Percentiles rank a stretch among this genome's conserved stretches.
Conservation (phyloP, 176 grass and related monocot species). For the Avena sativa region DNA sequence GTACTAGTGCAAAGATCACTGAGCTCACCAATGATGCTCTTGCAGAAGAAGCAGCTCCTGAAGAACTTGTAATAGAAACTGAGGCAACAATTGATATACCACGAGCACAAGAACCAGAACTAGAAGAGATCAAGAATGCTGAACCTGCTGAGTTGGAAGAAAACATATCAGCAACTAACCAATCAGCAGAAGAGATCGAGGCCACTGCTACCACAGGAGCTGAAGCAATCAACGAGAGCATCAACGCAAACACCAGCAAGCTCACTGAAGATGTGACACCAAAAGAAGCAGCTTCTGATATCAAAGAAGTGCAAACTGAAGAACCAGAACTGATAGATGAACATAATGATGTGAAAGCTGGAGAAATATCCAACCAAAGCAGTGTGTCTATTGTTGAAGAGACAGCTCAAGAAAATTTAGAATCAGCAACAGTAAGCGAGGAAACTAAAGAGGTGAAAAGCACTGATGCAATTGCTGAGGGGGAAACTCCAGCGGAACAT, state of each 20-base stretch:
- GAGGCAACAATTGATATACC: slow-evolving; percentile 17
- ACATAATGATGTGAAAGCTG: slow-evolving; percentile 18
- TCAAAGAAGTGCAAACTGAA: slow-evolving; percentile 13
- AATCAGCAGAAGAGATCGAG: slow-evolving; percentile 1
- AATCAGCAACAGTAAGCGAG: slow-evolving; percentile 35
- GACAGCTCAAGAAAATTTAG: slow-evolving; percentile 24
- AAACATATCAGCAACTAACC: neutral
- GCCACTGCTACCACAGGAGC: slow-evolving; percentile 5
- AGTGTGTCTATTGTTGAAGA: neutral
- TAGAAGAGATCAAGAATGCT: slow-evolving; percentile 41
- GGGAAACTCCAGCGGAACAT: slow-evolving; percentile 18
- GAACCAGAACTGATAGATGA: neutral
- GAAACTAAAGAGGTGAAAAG: slow-evolving; percentile 29
- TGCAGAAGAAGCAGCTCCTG: neutral
- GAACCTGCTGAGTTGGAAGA: slow-evolving; percentile 32
- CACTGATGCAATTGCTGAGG: slow-evolving; percentile 18
- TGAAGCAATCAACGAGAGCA: slow-evolving; percentile 36
- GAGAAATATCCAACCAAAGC: slow-evolving; percentile 27
- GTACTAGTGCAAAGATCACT: neutral
- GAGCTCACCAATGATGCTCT: slow-evolving; percentile 25
- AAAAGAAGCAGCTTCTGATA: slow-evolving; percentile 19
- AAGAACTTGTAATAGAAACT: slow-evolving; percentile 14
- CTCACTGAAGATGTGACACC: slow-evolving; percentile 10
- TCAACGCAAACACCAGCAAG: slow-evolving; percentile 7
- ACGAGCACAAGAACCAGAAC: slow-evolving; percentile 18